A percentile compares a stretch with the other conserved stretches of the same genome.
These are phyloP conservation scores for Echinosophora koreensis DNA, from an alignment of 306 rosid species.

Conservation along the genomic window DNA sequence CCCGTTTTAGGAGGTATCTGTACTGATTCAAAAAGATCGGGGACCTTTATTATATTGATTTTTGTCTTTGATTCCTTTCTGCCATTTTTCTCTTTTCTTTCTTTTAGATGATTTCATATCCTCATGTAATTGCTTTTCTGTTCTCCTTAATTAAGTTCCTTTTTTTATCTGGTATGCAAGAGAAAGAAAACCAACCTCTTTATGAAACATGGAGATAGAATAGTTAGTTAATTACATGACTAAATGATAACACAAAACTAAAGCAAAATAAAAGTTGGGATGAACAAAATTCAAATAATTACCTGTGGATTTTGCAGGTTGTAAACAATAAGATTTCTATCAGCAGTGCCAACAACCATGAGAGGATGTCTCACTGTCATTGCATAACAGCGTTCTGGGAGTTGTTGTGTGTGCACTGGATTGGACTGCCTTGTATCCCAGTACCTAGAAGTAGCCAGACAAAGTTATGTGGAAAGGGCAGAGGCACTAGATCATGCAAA, in stretches of 20 bases:
- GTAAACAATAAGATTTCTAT: constrained; percentile 85
- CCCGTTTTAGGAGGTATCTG: background rate
- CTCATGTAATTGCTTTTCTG: background rate
- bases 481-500: constrained; percentile 39
- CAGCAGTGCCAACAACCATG: constrained; percentile 97
- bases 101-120: constrained; percentile 13
- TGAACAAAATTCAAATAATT: constrained; percentile 35
- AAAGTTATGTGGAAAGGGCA: constrained; percentile 11
- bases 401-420: constrained; percentile 89
- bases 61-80: background rate
- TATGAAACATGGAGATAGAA: constrained; percentile 28
- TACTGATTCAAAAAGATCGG: background rate
- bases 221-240: constrained; percentile 24
- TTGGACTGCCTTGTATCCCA: constrained; percentile 98
- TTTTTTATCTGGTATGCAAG: background rate
- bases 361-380: constrained; percentile 82
- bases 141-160: background rate
- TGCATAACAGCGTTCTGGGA: constrained; percentile 94
- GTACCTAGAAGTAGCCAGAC: constrained; percentile 59
- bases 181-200: constrained; percentile 15
- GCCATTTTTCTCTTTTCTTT: constrained; percentile 10
- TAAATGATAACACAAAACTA: constrained; percentile 21
- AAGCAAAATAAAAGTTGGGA: constrained; percentile 12
- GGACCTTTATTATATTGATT: background rate
- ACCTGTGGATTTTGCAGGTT: constrained; percentile 97